These are phyloP conservation scores for Cryptococcus jaspeensis DNA, from an alignment of 1,284 basidiomycete species.

Conservation along the genomic window DNA sequence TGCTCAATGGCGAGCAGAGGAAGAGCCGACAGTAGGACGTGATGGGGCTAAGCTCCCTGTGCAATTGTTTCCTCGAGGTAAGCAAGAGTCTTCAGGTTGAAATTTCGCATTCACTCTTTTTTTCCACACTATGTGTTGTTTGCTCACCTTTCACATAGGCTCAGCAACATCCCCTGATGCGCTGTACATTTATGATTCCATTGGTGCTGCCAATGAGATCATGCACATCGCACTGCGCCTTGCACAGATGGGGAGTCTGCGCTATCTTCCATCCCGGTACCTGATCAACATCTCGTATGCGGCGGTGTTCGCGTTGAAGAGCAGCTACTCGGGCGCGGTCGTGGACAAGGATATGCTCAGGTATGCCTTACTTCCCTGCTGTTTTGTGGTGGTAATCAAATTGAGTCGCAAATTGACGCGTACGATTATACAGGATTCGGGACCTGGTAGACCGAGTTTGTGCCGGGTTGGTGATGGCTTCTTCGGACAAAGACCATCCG, in stretches of 20 bases:
- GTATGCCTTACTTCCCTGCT: constrained; percentile 18
- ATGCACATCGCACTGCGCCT: constrained; percentile 45
- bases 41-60: constrained; percentile 13
- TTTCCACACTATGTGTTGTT: neutral
- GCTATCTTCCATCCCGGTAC: constrained; percentile 45
- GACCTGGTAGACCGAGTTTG: constrained; percentile 44
- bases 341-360: constrained; percentile 31
- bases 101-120: neutral
- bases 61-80: constrained; percentile 37
- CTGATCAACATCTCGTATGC: constrained; percentile 49
- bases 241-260: constrained; percentile 41
- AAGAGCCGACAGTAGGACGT: constrained; percentile 17
- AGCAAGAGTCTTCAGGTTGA: neutral
- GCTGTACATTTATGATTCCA: constrained; percentile 49
- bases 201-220: constrained; percentile 50
- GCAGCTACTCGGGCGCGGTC: constrained; percentile 43
- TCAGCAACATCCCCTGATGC: constrained; percentile 49
- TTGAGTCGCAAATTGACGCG: too few relatives aligned
- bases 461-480: constrained; percentile 34
- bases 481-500: constrained; percentile 47
- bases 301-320: constrained; percentile 47
- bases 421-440: constrained; percentile 35
- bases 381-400: too few relatives aligned
- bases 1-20: constrained; percentile 40
- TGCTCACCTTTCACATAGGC: constrained; percentile 25